Evolutionary conservation across 768 basidiomycete species (phyloP).

Genomic region (Tricholomella constricta): DNA sequence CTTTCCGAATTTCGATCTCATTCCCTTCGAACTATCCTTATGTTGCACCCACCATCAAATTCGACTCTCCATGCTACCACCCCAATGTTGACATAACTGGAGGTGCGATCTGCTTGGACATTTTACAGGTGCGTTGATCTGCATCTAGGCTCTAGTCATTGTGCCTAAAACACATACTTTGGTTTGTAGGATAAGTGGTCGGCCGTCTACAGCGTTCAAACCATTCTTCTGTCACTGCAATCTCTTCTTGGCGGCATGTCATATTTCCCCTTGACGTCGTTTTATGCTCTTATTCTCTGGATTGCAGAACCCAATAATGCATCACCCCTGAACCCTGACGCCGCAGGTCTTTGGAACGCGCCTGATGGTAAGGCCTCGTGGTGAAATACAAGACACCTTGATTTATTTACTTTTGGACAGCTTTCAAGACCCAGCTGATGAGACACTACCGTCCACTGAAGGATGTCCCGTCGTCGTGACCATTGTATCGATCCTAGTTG

Average conservation of each 20-base stretch:
- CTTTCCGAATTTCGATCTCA: slow-evolving; percentile 80
- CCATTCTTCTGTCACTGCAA: slow-evolving; percentile 85
- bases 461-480: slow-evolving; percentile 32
- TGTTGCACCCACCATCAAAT: slow-evolving; percentile 81
- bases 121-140: slow-evolving; percentile 64
- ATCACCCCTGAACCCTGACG: slow-evolving; percentile 87
- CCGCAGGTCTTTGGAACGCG: slow-evolving; percentile 77
- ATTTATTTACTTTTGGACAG: slow-evolving; percentile 35
- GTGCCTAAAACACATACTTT: neutral
- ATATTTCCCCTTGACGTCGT: neutral
- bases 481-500: slow-evolving; percentile 16
- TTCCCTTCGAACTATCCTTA: slow-evolving; percentile 92
- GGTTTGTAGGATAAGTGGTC: slow-evolving; percentile 83
- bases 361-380: slow-evolving; percentile 50
- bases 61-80: slow-evolving; percentile 88
- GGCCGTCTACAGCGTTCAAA: slow-evolving; percentile 90
- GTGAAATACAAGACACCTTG: neutral
- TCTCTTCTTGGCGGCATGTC: slow-evolving; percentile 83
- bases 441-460: slow-evolving; percentile 67
- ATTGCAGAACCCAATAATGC: slow-evolving; percentile 86
- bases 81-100: slow-evolving; percentile 84
- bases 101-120: slow-evolving; percentile 85
- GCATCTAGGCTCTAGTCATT: neutral
- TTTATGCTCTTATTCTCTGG: neutral
- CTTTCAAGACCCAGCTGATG: slow-evolving; percentile 72